phyloP scores from a whole-genome alignment of 2,329 filamentous ascomycete species.

The Lachnellula suecica region DNA sequence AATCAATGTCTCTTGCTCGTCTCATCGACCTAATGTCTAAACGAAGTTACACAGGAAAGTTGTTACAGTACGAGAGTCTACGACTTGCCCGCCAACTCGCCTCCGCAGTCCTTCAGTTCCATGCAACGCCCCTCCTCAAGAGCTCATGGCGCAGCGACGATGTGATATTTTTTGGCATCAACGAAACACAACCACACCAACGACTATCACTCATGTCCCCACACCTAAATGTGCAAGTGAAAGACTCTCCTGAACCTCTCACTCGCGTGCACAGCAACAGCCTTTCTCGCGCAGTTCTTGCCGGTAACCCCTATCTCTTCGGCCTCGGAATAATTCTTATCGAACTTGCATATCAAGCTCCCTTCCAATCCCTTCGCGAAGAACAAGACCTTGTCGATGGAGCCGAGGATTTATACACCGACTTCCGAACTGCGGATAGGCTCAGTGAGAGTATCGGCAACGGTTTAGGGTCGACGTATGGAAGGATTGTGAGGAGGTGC shows the following conservation, averaged over 20 bases:
- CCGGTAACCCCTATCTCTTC: constrained; percentile 15
- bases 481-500: constrained; percentile 14
- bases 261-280: not conserved
- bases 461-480: constrained; percentile 10
- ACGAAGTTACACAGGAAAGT: constrained; percentile 3
- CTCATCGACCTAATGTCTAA: constrained; percentile 2
- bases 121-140: constrained; percentile 14
- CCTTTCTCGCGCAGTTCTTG: not conserved
- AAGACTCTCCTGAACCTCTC: not conserved
- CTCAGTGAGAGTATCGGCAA: constrained; percentile 6
- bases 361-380: constrained; percentile 4
- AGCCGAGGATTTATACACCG: not conserved
- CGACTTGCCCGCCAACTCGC: constrained; percentile 13
- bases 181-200: not conserved
- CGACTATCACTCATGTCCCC: constrained; percentile 1
- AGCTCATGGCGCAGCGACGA: constrained; percentile 11
- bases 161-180: constrained; percentile 12
- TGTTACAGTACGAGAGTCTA: constrained; percentile 13
- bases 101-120: constrained; percentile 14
- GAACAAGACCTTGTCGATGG: constrained; percentile 2
- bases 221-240: constrained; percentile 7
- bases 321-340: constrained; percentile 12
- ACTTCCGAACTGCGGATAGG: constrained; percentile 1
- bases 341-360: constrained; percentile 15
- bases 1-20: constrained; percentile 7